These are phyloP conservation scores for Pelargonium fulgidum DNA, from an alignment of 441 rosid species.

Conservation along the genomic window DNA sequence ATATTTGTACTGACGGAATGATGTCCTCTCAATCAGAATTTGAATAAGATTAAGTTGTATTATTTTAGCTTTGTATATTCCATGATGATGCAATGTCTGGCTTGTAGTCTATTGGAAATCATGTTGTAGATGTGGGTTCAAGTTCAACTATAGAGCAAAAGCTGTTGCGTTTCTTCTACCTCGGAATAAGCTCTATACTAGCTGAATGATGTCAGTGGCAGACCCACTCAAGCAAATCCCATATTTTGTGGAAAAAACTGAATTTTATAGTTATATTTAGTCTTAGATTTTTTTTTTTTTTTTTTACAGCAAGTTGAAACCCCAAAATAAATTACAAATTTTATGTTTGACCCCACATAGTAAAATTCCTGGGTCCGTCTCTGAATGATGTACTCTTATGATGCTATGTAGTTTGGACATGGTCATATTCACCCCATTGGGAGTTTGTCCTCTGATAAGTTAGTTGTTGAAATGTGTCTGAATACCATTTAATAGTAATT, in stretches of 20 bases:
- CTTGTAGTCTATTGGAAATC: neutral
- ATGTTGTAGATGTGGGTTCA: constrained; percentile 4
- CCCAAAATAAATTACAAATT: too few species aligned
- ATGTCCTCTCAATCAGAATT: neutral
- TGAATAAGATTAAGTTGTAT: neutral
- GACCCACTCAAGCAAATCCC: too few species aligned
- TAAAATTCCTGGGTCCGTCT: too few species aligned
- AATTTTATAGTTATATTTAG: too few species aligned
- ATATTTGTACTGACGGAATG: neutral
- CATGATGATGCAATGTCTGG: neutral
- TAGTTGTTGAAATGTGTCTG: neutral
- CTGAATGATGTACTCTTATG: neutral
- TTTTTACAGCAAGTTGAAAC: too few species aligned
- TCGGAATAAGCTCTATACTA: neutral
- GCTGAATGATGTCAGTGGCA: neutral
- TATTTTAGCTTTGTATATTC: neutral
- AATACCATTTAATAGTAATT: neutral
- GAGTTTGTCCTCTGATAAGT: neutral
- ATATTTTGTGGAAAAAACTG: too few species aligned
- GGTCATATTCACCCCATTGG: neutral
- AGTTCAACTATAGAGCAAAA: neutral
- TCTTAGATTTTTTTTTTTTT: too few species aligned
- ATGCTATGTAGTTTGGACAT: neutral
- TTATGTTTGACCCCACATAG: too few species aligned
- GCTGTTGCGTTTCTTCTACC: neutral